These are phyloP conservation scores for Calonectria pseudoreteaudii DNA, from an alignment of 2,329 filamentous ascomycete species.

Conservation along the genomic window DNA sequence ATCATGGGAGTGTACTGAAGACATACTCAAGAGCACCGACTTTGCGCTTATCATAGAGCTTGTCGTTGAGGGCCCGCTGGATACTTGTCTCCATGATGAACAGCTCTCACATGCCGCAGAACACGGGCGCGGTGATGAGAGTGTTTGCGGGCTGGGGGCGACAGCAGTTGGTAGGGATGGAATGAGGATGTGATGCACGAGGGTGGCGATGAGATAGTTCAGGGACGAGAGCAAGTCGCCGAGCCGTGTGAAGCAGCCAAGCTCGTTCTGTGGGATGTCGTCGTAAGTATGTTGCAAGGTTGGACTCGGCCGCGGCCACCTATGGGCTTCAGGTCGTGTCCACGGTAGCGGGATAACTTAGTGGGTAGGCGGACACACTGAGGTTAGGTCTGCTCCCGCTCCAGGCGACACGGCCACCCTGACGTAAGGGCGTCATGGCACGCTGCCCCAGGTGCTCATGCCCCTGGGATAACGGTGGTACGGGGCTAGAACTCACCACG, in stretches of 20 bases:
- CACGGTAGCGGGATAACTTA: conserved; percentile 7
- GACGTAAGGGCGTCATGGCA: conserved; percentile 11
- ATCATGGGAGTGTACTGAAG: background rate
- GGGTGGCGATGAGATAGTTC: background rate
- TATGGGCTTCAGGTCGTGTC: background rate
- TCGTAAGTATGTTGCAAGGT: conserved; percentile 8
- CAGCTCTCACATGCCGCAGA: conserved; percentile 38
- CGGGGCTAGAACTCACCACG: background rate
- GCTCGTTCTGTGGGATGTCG: conserved; percentile 1
- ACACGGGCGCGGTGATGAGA: conserved; percentile 23
- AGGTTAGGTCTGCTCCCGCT: conserved; percentile 5
- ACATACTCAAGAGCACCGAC: conserved; percentile 94
- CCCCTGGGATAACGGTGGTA: background rate
- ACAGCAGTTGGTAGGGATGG: background rate
- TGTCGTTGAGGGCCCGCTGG: conserved; percentile 93
- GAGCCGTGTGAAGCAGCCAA: conserved; percentile 2
- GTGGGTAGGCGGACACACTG: background rate
- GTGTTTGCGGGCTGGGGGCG: background rate
- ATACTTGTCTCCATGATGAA: conserved; percentile 85
- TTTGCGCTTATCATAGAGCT: conserved; percentile 98
- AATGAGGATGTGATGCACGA: background rate
- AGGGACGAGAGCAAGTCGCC: background rate
- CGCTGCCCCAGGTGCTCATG: background rate
- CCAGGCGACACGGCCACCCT: background rate
- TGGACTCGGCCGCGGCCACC: background rate